phyloP scores from a whole-genome alignment of 202 grass and related monocot species.

The Schoenoplectus triqueter region DNA sequence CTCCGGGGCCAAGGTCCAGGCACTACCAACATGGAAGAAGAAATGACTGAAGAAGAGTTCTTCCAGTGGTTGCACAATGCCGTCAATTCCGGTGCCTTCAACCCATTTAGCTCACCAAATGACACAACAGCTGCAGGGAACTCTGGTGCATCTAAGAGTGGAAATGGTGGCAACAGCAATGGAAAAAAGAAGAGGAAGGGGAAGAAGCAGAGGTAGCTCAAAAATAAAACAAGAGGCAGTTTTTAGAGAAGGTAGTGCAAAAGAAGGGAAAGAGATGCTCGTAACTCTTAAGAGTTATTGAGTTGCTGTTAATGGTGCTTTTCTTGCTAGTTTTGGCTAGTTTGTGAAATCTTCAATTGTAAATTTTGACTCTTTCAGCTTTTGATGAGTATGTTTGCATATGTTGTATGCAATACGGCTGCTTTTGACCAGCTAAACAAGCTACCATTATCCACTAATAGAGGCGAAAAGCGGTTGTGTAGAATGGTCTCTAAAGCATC shows the following conservation, averaged over 20 bases:
- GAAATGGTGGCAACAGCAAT: not conserved
- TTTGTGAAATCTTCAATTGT: conserved; percentile 7
- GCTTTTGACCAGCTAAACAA: not conserved
- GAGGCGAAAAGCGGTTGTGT: not conserved
- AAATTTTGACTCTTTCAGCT: conserved; percentile 15
- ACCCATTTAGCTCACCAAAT: conserved; percentile 45
- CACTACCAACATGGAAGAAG: conserved; percentile 57
- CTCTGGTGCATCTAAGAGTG: conserved; percentile 47
- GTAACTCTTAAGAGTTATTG: conserved; percentile 14
- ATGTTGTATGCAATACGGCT: not conserved
- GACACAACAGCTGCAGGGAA: conserved; percentile 54
- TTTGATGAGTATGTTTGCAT: not conserved
- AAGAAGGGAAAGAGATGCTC: conserved; percentile 39
- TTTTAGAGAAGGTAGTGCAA: not conserved
- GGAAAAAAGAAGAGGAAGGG: conserved; percentile 73
- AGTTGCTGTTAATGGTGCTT: conserved; percentile 27
- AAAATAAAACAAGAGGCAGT: conserved; percentile 19
- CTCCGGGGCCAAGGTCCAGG: conserved; percentile 47
- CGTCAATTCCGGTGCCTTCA: conserved; percentile 77
- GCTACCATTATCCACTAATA: not conserved
- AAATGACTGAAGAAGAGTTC: conserved; percentile 79
- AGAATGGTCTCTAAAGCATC: not conserved
- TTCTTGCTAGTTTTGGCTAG: conserved; percentile 28
- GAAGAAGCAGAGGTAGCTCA: conserved; percentile 78
- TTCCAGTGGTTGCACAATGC: conserved; percentile 93